phyloP scores from a whole-genome alignment of 31 red algal genomes.

The Porphyra umbilicalis region DNA sequence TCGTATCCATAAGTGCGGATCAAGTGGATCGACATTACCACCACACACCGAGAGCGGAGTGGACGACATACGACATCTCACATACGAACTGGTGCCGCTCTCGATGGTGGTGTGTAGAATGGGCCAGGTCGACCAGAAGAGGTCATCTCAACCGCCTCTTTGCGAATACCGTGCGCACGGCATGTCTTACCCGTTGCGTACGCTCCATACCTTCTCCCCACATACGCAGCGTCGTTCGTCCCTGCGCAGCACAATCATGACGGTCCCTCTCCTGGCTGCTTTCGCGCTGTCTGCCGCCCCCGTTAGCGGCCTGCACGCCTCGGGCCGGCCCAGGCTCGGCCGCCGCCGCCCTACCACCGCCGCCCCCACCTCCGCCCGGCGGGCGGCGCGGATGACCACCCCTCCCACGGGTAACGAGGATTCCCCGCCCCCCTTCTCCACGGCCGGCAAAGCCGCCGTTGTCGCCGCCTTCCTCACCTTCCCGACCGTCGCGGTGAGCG shows the following conservation, averaged over 20 bases:
- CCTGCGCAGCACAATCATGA: neutral
- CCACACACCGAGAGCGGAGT: too few species aligned
- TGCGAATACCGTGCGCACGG: too few species aligned
- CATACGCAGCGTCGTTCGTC: neutral
- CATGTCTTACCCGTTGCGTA: too few species aligned
- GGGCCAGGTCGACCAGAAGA: too few species aligned
- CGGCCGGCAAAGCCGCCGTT: neutral
- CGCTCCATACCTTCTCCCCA: neutral
- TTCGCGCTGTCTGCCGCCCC: neutral
- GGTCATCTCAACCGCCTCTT: too few species aligned
- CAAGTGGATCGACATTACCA: too few species aligned
- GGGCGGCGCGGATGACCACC: neutral
- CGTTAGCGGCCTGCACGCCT: neutral
- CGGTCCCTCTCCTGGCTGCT: neutral
- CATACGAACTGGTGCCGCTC: neutral
- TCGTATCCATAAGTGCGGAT: too few species aligned
- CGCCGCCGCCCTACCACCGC: neutral
- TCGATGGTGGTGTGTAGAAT: too few species aligned
- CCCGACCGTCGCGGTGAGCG: slow-evolving; percentile 7
- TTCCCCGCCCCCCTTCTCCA: slow-evolving; percentile 2
- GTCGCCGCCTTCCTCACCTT: neutral
- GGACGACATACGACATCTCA: too few species aligned
- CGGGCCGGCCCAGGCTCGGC: neutral
- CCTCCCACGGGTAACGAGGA: neutral
- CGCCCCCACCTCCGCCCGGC: neutral